Evolutionary conservation across 768 basidiomycete species (phyloP).

Genomic region (Mycena alexandri): DNA sequence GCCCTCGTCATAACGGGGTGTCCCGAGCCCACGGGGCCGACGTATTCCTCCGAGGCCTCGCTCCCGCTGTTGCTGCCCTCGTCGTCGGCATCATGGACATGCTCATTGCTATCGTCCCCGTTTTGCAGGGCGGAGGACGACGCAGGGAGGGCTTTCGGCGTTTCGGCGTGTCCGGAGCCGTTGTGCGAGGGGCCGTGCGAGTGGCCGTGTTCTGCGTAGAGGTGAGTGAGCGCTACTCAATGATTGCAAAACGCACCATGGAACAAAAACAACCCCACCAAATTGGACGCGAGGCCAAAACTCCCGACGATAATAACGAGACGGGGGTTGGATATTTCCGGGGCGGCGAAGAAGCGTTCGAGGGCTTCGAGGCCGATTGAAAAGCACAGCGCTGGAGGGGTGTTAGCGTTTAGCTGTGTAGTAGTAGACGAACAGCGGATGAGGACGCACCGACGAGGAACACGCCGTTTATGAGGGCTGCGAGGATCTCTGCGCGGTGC

Average conservation of each 20-base stretch:
- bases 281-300: slow-evolving; percentile 90
- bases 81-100: no score
- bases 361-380: no score
- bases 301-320: slow-evolving; percentile 92
- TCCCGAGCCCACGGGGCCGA: not conserved
- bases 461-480: slow-evolving; percentile 52
- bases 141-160: no score
- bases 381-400: no score
- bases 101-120: no score
- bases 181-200: slow-evolving; percentile 57
- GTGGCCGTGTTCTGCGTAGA: slow-evolving; percentile 3
- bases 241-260: slow-evolving; percentile 70
- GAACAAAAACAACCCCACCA: slow-evolving; percentile 94
- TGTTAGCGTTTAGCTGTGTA: no score
- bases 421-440: no score
- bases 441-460: slow-evolving; percentile 58
- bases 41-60: not conserved
- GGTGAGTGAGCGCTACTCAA: not conserved
- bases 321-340: slow-evolving; percentile 90
- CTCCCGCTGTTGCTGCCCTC: not conserved
- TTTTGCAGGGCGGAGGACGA: no score
- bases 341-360: slow-evolving; percentile 87
- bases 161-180: slow-evolving; percentile 38
- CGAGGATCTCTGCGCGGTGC: no score
- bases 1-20: slow-evolving; percentile 30